phyloP scores from a whole-genome alignment of 805 yeast species.

The Yarrowia divulgata region DNA sequence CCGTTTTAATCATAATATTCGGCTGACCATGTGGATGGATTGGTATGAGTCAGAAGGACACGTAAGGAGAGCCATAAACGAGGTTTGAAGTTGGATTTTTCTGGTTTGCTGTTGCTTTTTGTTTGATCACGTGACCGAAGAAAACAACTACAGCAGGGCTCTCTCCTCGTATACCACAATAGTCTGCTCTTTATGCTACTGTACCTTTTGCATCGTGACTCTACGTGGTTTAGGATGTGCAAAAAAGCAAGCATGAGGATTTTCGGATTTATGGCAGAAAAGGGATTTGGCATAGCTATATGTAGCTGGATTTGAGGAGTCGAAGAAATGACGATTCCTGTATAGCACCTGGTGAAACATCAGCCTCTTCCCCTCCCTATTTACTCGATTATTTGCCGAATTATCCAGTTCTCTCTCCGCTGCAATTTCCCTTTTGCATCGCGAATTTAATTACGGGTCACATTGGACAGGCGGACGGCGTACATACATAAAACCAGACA shows the following conservation, averaged over 20 bases:
- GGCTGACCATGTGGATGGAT: background rate
- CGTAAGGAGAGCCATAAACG: background rate
- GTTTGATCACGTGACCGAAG: background rate
- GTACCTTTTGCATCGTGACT: slow-evolving; percentile 3
- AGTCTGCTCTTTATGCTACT: background rate
- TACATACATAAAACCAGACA: background rate
- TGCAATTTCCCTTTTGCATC: background rate
- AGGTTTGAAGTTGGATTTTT: no score
- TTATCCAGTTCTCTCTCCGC: background rate
- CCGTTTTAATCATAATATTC: background rate
- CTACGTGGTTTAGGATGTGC: slow-evolving; percentile 5
- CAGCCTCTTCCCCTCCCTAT: no score
- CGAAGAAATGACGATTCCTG: no score
- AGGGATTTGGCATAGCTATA: no score
- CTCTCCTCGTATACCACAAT: no score
- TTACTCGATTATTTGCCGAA: background rate
- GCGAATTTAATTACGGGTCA: background rate
- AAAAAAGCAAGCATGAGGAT: slow-evolving; percentile 11
- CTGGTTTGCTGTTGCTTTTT: no score
- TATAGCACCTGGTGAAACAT: no score
- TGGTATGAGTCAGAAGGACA: background rate
- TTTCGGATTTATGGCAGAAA: slow-evolving; percentile 21
- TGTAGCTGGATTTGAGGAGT: no score
- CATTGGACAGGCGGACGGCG: background rate
- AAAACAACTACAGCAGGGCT: no score